phyloP scores from a whole-genome alignment of 495 filamentous ascomycete species.

The Hypoxylon subgilvum region DNA sequence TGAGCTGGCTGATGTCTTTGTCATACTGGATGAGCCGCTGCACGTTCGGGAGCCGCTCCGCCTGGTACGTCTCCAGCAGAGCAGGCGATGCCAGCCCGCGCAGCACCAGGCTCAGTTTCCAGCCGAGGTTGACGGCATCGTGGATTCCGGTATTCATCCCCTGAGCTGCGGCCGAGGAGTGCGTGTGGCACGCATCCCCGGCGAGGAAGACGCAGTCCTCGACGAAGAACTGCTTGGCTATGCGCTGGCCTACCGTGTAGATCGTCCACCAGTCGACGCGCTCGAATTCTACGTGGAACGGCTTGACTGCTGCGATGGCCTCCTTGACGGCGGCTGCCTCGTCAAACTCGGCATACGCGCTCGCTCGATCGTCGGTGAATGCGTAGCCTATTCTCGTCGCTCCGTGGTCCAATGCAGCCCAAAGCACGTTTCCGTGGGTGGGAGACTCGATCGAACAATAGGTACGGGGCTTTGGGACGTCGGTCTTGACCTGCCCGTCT shows the following conservation, averaged over 20 bases:
- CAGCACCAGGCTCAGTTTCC: slow-evolving; percentile 57
- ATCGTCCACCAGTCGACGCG: slow-evolving; percentile 59
- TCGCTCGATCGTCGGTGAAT: slow-evolving; percentile 54
- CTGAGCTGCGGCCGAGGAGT: slow-evolving; percentile 62
- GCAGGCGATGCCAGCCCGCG: slow-evolving; percentile 17
- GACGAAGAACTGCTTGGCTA: slow-evolving; percentile 54
- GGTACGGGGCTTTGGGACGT: slow-evolving; percentile 54
- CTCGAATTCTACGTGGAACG: slow-evolving; percentile 50
- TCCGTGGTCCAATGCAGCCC: slow-evolving; percentile 43
- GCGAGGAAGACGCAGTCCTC: slow-evolving; percentile 57
- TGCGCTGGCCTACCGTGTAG: slow-evolving; percentile 60
- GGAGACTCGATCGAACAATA: slow-evolving; percentile 57
- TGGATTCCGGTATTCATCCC: slow-evolving; percentile 68
- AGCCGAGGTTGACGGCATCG: slow-evolving; percentile 64
- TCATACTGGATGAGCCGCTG: slow-evolving; percentile 44
- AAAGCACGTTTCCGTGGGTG: slow-evolving; percentile 41
- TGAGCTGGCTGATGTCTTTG: slow-evolving; percentile 47
- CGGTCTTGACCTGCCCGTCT: slow-evolving; percentile 51
- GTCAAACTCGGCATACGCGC: slow-evolving; percentile 45
- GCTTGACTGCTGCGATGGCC: slow-evolving; percentile 44
- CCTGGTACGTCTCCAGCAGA: slow-evolving; percentile 48
- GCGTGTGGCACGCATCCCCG: slow-evolving; percentile 66
- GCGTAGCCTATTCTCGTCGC: slow-evolving; percentile 56
- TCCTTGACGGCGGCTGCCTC: slow-evolving; percentile 41
- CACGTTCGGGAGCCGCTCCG: slow-evolving; percentile 48